These are phyloP conservation scores for Calocybe cyanea DNA, from an alignment of 768 basidiomycete genomes.

Conservation along the genomic window DNA sequence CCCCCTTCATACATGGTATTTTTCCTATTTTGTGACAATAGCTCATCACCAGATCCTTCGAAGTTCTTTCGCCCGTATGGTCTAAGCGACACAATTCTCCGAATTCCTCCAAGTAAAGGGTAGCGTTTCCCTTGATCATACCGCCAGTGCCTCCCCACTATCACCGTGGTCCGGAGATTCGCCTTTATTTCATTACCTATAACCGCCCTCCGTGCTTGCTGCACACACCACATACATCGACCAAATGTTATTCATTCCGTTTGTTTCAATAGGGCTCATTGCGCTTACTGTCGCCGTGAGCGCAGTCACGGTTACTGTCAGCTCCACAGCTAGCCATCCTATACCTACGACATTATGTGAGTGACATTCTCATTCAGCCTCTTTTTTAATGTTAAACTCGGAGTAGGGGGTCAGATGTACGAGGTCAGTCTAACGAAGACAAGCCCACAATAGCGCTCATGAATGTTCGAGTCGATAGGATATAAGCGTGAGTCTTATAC, in stretches of 20 bases:
- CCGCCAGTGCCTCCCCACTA: background rate
- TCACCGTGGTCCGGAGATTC: conserved; percentile 8
- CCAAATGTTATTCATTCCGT: conserved; percentile 5
- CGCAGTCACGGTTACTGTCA: conserved; percentile 25
- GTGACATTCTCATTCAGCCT: conserved; percentile 3
- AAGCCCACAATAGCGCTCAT: background rate
- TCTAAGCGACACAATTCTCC: background rate
- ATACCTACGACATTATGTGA: conserved; percentile 28
- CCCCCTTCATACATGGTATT: background rate
- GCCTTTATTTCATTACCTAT: background rate
- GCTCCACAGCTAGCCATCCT: conserved; percentile 26
- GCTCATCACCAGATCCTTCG: conserved; percentile 2
- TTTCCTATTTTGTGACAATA: too few species aligned
- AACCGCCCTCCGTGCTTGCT: background rate
- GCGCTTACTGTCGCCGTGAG: conserved; percentile 7
- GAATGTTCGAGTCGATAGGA: conserved; percentile 15
- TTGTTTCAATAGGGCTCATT: conserved; percentile 8
- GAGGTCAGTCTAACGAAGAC: conserved; percentile 14
- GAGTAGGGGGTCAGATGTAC: conserved; percentile 29
- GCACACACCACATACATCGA: background rate
- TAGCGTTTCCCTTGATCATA: background rate
- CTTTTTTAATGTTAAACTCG: background rate
- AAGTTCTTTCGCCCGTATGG: background rate
- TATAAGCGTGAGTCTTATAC: conserved; percentile 23
- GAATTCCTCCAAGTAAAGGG: background rate